Conservation (phyloP, 2,329 filamentous ascomycete genomes). For the Orbilia brochopaga region DNA sequence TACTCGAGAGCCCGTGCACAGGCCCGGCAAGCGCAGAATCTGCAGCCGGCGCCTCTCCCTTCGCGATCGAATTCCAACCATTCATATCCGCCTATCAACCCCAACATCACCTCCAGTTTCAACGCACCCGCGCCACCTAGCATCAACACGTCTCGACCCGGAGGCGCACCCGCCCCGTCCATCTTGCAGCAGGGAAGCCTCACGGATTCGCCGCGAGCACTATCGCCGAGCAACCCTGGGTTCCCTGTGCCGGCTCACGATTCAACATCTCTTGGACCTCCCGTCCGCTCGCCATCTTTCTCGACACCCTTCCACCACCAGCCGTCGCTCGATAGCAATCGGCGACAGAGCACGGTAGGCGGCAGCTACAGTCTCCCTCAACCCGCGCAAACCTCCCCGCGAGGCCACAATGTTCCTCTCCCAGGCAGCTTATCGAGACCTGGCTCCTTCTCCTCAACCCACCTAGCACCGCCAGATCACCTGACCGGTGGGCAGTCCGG, state of each 20-base stretch:
- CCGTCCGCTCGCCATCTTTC: conserved; percentile 39
- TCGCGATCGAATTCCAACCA: conserved; percentile 30
- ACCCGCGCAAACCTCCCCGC: conserved; percentile 53
- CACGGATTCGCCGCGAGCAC: conserved; percentile 53
- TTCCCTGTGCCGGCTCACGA: conserved; percentile 49
- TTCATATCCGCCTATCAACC: conserved; percentile 43
- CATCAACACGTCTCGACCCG: conserved; percentile 41
- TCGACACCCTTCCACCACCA: conserved; percentile 46
- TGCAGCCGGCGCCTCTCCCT: conserved; percentile 39
- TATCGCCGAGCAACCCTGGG: conserved; percentile 52
- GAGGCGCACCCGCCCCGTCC: conserved; percentile 21
- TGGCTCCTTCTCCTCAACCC: conserved; percentile 41
- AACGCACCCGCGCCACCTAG: conserved; percentile 37
- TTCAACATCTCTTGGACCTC: conserved; percentile 43
- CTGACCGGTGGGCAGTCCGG: conserved; percentile 60
- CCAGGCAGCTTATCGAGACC: conserved; percentile 34
- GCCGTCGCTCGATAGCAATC: conserved; percentile 24
- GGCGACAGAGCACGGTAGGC: conserved; percentile 34
- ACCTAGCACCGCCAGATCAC: conserved; percentile 38
- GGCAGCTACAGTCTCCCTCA: conserved; percentile 41
- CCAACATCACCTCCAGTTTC: conserved; percentile 33
- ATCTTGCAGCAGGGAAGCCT: conserved; percentile 52
- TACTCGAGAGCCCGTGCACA: conserved; percentile 35
- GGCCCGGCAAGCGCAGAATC: conserved; percentile 37
- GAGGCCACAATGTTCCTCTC: conserved; percentile 32